Evolutionary conservation across 371 early-diverging fungal genomes (phyloP).

Genomic region (Mortierella sp.): DNA sequence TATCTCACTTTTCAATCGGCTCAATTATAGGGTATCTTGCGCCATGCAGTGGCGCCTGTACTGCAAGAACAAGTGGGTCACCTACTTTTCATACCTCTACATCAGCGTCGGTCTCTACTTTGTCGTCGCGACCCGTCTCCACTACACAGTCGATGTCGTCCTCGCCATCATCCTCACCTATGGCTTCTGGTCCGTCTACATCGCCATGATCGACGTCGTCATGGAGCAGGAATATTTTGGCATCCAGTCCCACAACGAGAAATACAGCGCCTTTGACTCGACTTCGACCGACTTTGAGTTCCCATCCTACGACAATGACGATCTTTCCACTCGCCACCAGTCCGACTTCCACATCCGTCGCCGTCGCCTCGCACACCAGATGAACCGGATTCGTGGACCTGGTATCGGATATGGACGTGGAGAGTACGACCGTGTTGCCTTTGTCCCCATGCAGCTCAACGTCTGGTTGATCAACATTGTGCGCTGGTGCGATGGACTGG

Average conservation of each 20-base stretch:
- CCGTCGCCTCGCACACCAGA: slow-evolving; percentile 20
- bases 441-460: slow-evolving; percentile 57
- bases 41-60: slow-evolving; percentile 76
- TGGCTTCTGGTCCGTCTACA: slow-evolving; percentile 60
- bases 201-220: slow-evolving; percentile 53
- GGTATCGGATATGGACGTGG: slow-evolving; percentile 48
- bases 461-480: slow-evolving; percentile 36
- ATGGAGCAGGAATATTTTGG: slow-evolving; percentile 59
- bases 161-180: slow-evolving; percentile 75
- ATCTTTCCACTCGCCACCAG: not conserved
- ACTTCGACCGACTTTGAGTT: slow-evolving; percentile 23
- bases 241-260: slow-evolving; percentile 43
- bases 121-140: slow-evolving; percentile 75
- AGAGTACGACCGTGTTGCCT: slow-evolving; percentile 55
- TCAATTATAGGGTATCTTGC: slow-evolving; percentile 54
- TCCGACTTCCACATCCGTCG: slow-evolving; percentile 11
- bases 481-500: slow-evolving; percentile 59
- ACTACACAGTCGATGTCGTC: slow-evolving; percentile 81
- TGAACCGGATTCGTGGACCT: slow-evolving; percentile 51
- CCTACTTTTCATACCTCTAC: slow-evolving; percentile 66
- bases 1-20: not conserved
- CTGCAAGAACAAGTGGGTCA: slow-evolving; percentile 64
- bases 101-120: slow-evolving; percentile 66
- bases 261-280: slow-evolving; percentile 36
- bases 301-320: slow-evolving; percentile 16